Percentiles rank a stretch among this genome's conserved stretches.
phyloP scores from a whole-genome alignment of 2,329 filamentous ascomycete species.

The Chaetoscypha palmicola region DNA sequence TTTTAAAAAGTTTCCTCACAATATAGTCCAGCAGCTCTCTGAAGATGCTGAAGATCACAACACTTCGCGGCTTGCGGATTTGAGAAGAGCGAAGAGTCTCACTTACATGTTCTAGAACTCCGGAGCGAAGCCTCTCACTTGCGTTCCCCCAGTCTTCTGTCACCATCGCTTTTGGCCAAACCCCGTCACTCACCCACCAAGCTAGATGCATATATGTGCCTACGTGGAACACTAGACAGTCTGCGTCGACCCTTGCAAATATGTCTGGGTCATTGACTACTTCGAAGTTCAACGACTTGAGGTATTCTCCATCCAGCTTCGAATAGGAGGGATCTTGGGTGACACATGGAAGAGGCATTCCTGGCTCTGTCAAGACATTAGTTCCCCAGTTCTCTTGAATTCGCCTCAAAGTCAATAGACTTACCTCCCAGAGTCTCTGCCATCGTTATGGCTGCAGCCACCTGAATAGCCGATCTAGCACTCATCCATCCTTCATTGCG shows the following conservation, averaged over 20 bases:
- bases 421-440: not conserved
- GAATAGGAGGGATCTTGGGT: conserved; percentile 1
- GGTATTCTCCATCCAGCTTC: not conserved
- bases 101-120: too few species aligned
- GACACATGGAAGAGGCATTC: not conserved
- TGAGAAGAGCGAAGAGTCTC: too few species aligned
- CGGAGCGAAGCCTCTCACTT: too few species aligned
- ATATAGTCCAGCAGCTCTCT: too few species aligned
- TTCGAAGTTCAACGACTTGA: not conserved
- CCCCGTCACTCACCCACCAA: not conserved
- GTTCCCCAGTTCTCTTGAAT: too few species aligned
- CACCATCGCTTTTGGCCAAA: not conserved
- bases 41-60: too few species aligned
- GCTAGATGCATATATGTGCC: not conserved
- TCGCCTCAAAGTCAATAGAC: too few species aligned
- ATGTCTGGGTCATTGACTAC: not conserved
- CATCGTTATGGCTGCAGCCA: not conserved
- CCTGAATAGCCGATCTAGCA: not conserved
- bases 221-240: not conserved
- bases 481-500: not conserved
- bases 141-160: not conserved
- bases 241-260: not conserved
- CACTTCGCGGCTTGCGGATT: too few species aligned
- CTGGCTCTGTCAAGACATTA: not conserved
- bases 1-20: too few species aligned